A percentile compares a stretch with the other conserved stretches of the same genome.
Evolutionary conservation across 345 rosid species (phyloP).

Genomic region (Rubroshorea leprosula): DNA sequence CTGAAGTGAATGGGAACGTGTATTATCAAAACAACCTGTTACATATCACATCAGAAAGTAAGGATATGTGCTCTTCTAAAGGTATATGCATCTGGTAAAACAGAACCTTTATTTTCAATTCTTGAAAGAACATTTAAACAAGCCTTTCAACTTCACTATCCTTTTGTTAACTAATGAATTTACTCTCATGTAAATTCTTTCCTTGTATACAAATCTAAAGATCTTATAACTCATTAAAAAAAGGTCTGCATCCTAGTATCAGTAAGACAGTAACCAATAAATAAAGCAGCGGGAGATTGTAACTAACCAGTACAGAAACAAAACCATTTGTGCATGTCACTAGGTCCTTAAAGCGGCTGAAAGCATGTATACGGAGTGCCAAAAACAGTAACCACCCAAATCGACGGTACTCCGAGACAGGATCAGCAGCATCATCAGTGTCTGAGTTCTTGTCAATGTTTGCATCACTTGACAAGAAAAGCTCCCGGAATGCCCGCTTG

Average conservation of each 20-base stretch:
- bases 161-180: not conserved
- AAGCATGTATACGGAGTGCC: constrained; percentile 82
- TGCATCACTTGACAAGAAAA: constrained; percentile 51
- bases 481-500: constrained; percentile 67
- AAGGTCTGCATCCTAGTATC: not conserved
- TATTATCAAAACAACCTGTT: constrained; percentile 80
- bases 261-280: not conserved
- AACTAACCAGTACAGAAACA: constrained; percentile 86
- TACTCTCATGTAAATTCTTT: not conserved
- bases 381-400: constrained; percentile 93
- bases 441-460: constrained; percentile 41
- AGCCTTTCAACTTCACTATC: not conserved
- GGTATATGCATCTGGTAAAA: not conserved
- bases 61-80: constrained; percentile 6
- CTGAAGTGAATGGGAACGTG: constrained; percentile 77
- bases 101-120: too few species aligned
- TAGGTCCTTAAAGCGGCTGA: constrained; percentile 79
- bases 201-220: not conserved
- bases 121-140: not conserved
- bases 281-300: not conserved
- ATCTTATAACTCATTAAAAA: too few species aligned
- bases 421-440: constrained; percentile 30
- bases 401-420: constrained; percentile 51
- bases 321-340: constrained; percentile 85
- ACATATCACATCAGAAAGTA: constrained; percentile 15